Base-by-base conservation (phyloP, 208 protist species). In the Crithidia acanthocephali region DNA sequence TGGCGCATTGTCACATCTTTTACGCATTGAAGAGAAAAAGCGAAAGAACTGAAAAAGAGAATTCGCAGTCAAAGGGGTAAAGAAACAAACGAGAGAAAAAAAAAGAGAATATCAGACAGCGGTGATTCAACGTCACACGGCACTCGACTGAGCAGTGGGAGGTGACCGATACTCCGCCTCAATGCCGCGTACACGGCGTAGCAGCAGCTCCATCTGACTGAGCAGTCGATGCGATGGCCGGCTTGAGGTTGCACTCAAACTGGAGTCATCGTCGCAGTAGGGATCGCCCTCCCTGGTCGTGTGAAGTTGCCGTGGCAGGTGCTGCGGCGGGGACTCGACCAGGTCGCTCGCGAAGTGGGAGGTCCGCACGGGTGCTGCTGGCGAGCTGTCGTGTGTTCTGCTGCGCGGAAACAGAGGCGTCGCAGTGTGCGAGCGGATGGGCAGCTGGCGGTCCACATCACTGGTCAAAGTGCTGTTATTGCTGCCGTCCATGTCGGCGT, bases 151-250 rank as follows among this genome's bases (percentile, higher is more conserved):
- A 2, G 53, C 11, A 10, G 64, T 15, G 5, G 42, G 30, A 22
- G 56, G 56, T 55, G 47, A 22, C 1, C 57, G 68, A 33, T 72
- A 68, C 10, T 44, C 52, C 6, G 25, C 59, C 30, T 78, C 72
- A 33, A 67, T 61, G 28, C 18, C 45, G 37, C 72, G 72, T 9
- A 78, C 57, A 7, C 72, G 72, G 10, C 44, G 13, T 20, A 72
- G 65, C 51, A 78, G 47, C 23, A 27, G 58, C 59, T 78, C 72
- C 72, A 78, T 78, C 37, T 68, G 64, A 22, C 72, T 55, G 6
- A 78, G 44, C 23, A 78, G 50, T 7, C 44, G 72, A 10, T 67
- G 16, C 37, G 63, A 8, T 22, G 57, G 35, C 23, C 0, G 4
- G 10, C 48, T 47, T 6, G 47, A 23, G 6, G 22, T 13, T 18